Evolutionary conservation across 1,139 yeast species (phyloP).

Genomic region (Meyerozyma elateridarum): DNA sequence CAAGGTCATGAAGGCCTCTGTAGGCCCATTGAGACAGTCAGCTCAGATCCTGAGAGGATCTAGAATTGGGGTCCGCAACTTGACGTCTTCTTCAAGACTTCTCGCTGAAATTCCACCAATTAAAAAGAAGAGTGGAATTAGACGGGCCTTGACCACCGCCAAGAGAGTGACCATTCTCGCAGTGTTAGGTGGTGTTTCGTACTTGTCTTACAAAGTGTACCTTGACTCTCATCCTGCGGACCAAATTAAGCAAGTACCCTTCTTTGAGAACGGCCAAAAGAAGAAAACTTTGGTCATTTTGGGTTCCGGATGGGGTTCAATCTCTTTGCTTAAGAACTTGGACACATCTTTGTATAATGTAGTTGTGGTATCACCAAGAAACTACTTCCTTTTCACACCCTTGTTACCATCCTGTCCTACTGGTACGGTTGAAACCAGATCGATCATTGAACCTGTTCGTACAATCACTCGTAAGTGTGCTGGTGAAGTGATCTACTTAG

Average conservation of each 20-base stretch:
- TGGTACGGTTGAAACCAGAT: constrained; percentile 86
- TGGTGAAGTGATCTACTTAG: constrained; percentile 80
- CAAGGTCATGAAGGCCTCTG: constrained; percentile 1
- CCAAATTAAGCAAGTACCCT: constrained; percentile 47
- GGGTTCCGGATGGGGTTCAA: constrained; percentile 95
- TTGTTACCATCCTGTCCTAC: constrained; percentile 91
- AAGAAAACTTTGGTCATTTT: constrained; percentile 85
- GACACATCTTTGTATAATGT: constrained; percentile 87
- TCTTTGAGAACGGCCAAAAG: constrained; percentile 62
- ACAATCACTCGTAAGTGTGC: constrained; percentile 56
- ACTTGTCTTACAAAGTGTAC: constrained; percentile 53
- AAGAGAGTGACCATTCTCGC: constrained; percentile 25
- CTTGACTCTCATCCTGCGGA: constrained; percentile 57
- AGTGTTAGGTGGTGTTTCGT: constrained; percentile 37
- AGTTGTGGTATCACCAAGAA: constrained; percentile 86
- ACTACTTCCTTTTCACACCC: constrained; percentile 92
- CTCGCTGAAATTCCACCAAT: constrained; percentile 8
- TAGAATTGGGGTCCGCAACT: neutral
- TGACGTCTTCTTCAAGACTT: constrained; percentile 1
- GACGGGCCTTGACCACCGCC: constrained; percentile 27
- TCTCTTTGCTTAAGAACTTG: constrained; percentile 73
- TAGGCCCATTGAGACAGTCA: constrained; percentile 9
- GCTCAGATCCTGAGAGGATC: no score
- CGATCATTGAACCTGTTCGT: constrained; percentile 84
- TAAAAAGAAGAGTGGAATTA: constrained; percentile 16